These are phyloP conservation scores for Trichosanthes cucumerina DNA, from an alignment of 306 rosid genomes.

Conservation along the genomic window DNA sequence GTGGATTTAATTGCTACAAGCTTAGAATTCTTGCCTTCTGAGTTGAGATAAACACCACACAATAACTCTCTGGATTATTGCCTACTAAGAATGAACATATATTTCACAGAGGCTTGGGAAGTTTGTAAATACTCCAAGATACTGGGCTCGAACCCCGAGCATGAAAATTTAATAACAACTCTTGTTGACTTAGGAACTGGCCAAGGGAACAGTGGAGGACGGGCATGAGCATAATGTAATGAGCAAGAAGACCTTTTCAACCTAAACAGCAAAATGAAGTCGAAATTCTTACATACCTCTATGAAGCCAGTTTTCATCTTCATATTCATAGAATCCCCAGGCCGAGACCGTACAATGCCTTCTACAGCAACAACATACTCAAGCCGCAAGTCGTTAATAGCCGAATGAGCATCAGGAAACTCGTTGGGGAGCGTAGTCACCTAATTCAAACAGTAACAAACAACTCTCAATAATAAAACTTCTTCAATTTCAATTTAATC, in stretches of 20 bases:
- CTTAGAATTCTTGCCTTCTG: background rate
- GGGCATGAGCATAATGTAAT: background rate
- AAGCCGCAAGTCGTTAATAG: slow-evolving; percentile 52
- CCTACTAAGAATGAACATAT: background rate
- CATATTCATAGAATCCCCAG: slow-evolving; percentile 60
- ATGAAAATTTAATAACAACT: background rate
- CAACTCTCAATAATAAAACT: background rate
- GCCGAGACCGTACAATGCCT: slow-evolving; percentile 71
- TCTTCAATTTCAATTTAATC: background rate
- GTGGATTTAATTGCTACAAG: background rate
- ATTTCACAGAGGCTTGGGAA: background rate
- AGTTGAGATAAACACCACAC: background rate
- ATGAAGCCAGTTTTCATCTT: slow-evolving; percentile 78
- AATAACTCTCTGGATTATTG: background rate
- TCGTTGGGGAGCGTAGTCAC: slow-evolving; percentile 89
- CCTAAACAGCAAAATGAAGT: background rate
- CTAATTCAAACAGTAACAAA: slow-evolving; percentile 18
- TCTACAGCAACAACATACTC: slow-evolving; percentile 90
- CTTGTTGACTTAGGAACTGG: background rate
- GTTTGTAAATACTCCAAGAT: background rate
- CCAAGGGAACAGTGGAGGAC: background rate
- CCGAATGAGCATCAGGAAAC: slow-evolving; percentile 68
- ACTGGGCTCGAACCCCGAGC: background rate
- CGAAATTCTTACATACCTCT: slow-evolving; percentile 37
- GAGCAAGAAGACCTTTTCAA: background rate